phyloP scores from a whole-genome alignment of 306 rosid genomes.

The Glycine tomentella region DNA sequence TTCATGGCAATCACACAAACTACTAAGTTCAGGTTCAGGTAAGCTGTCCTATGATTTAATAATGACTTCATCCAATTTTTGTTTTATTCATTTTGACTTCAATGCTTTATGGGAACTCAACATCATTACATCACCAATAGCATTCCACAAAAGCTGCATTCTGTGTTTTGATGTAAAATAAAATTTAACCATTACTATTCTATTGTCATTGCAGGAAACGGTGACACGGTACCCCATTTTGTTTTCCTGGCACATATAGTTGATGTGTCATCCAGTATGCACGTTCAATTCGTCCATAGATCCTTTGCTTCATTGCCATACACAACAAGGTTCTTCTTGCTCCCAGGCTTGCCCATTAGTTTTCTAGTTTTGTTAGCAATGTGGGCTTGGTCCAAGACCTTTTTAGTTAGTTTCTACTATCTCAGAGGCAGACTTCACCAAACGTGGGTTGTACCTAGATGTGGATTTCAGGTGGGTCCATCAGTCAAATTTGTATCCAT shows the following conservation, averaged over 20 bases:
- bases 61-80: too few relatives aligned
- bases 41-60: not conserved
- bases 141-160: not conserved
- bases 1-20: slow-evolving; percentile 80
- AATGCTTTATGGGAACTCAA: not conserved
- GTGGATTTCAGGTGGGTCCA: slow-evolving; percentile 79
- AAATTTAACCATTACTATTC: not conserved
- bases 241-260: slow-evolving; percentile 94
- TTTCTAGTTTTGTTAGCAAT: slow-evolving; percentile 59
- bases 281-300: slow-evolving; percentile 64
- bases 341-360: slow-evolving; percentile 50
- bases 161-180: too few relatives aligned
- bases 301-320: slow-evolving; percentile 68
- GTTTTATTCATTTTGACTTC: not conserved
- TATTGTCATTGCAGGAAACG: slow-evolving; percentile 59
- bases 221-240: slow-evolving; percentile 69
- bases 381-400: slow-evolving; percentile 84
- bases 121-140: not conserved
- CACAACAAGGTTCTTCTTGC: slow-evolving; percentile 52
- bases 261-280: slow-evolving; percentile 71
- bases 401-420: slow-evolving; percentile 68
- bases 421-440: slow-evolving; percentile 78
- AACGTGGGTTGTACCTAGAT: slow-evolving; percentile 91
- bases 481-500: not conserved
- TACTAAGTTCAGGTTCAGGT: slow-evolving; percentile 69